Evolutionary conservation across 805 yeast species (phyloP), one percentile per base, ranked within the genome.

Genomic region (Ogataea ramenticola): DNA sequence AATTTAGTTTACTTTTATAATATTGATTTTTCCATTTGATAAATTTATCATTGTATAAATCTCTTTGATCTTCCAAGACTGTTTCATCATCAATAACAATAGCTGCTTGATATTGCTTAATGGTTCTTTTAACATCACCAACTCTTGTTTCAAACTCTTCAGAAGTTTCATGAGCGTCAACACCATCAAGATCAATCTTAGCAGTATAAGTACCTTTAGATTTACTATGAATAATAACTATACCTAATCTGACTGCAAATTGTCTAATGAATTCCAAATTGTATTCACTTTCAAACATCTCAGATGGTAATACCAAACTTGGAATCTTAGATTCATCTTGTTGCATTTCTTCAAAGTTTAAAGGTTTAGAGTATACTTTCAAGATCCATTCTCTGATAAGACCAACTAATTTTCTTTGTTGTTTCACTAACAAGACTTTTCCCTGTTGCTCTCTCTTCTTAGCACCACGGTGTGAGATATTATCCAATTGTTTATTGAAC

Each of bases 401-500:
- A 15, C 86, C 84, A 32, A 86, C 81, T 40, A 89, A 63, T 49
- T 80, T 81, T 68, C 80, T 82, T 62, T 91, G 95, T 49, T 80
- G 85, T 51, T 80, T 82, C 43, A 82, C 58, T 36, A 86, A 60
- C 17, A 84, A 66, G 39, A 82, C 65, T 52, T 80, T 82, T 3
- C 91, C 90, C 39, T 71, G 68, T 53, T 78, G 75, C 45, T 72
- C 75, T 63, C 88, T 76, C 61, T 74, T 82, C 62, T 70, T 77
- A 53, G 79, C 86, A 55, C 91, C 93, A 42, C 79, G 71, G 39
- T 81, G 66, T 6, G 91, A 83, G 45, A 86, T 79, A 55, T 82
- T 82, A 51, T 86, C 95, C 48, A 91, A 72, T 56, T 86, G 86
- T 55, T 82, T 75, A 64, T 88, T 88, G 64, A 88, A 87, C 96